These are phyloP conservation scores for Herpotrichia juniperi DNA, from an alignment of 2,329 filamentous ascomycete genomes.

Conservation along the genomic window DNA sequence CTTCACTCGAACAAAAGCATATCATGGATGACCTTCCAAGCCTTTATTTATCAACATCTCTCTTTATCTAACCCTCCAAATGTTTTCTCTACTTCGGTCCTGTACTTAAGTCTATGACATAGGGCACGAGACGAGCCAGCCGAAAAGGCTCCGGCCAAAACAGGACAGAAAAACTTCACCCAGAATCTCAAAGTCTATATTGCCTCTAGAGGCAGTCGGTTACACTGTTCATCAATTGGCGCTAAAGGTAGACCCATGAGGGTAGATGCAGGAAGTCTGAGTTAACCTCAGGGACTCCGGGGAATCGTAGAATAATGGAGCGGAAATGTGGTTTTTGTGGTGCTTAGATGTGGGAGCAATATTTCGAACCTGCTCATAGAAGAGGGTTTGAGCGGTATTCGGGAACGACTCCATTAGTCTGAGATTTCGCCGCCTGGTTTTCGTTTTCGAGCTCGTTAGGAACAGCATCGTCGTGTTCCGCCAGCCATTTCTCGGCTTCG, in stretches of 20 bases:
- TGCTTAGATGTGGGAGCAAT: slow-evolving; percentile 10
- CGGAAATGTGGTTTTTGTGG: background rate
- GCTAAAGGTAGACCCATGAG: background rate
- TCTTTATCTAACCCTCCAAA: slow-evolving; percentile 18
- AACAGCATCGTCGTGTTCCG: slow-evolving; percentile 70
- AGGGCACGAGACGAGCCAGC: slow-evolving; percentile 19
- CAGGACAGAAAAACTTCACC: background rate
- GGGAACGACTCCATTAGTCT: slow-evolving; percentile 61
- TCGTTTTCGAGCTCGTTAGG: slow-evolving; percentile 54
- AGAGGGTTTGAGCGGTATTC: slow-evolving; percentile 70
- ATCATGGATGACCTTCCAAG: background rate
- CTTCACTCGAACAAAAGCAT: background rate
- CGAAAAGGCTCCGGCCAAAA: slow-evolving; percentile 23
- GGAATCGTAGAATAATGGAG: background rate
- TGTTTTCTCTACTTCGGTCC: slow-evolving; percentile 4
- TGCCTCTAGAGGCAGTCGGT: slow-evolving; percentile 3
- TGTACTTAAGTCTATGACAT: slow-evolving; percentile 29
- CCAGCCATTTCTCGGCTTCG: slow-evolving; percentile 91
- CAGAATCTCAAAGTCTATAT: slow-evolving; percentile 18
- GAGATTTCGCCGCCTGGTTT: slow-evolving; percentile 57
- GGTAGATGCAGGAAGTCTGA: slow-evolving; percentile 3
- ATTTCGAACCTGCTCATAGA: slow-evolving; percentile 52
- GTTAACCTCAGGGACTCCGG: background rate
- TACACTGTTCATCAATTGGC: slow-evolving; percentile 3
- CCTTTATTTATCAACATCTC: slow-evolving; percentile 8